phyloP scores from a whole-genome alignment of 2,329 filamentous ascomycete genomes.

The Colletotrichum sublineola region DNA sequence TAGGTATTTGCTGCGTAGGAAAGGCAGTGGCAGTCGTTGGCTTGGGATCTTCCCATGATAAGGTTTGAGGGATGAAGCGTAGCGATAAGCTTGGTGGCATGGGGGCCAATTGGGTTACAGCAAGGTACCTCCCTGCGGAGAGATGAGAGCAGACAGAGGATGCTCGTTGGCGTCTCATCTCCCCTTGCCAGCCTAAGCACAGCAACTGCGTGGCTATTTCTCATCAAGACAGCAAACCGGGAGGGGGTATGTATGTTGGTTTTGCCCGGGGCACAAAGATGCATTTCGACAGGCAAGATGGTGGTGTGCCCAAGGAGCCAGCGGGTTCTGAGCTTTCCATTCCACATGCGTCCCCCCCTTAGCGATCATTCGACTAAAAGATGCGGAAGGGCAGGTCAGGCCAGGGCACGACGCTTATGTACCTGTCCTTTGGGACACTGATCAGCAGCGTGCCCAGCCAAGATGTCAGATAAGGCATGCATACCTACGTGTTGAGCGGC shows the following conservation, averaged over 20 bases:
- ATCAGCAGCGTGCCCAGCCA: conserved; percentile 27
- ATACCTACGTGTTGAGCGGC: conserved; percentile 30
- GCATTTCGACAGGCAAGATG: background rate
- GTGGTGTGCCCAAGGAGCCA: background rate
- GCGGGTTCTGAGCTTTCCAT: background rate
- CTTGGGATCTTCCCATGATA: conserved; percentile 32
- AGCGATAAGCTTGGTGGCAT: conserved; percentile 24
- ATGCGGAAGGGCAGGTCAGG: conserved; percentile 1
- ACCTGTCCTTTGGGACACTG: conserved; percentile 22
- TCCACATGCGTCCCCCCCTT: background rate
- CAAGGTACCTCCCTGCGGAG: conserved; percentile 7
- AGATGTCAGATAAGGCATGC: conserved; percentile 35
- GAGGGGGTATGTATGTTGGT: background rate
- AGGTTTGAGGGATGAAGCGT: conserved; percentile 16
- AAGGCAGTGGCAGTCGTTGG: conserved; percentile 20
- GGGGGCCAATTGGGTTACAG: conserved; percentile 21
- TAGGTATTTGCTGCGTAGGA: conserved; percentile 17
- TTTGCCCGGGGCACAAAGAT: background rate
- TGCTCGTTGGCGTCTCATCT: background rate
- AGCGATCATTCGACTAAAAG: background rate
- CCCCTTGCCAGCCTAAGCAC: background rate
- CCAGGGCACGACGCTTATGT: no score
- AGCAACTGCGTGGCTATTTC: background rate
- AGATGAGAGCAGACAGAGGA: background rate
- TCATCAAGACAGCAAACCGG: background rate